These are phyloP conservation scores for Pistacia atlantica DNA, from an alignment of 345 rosid species.

Conservation along the genomic window DNA sequence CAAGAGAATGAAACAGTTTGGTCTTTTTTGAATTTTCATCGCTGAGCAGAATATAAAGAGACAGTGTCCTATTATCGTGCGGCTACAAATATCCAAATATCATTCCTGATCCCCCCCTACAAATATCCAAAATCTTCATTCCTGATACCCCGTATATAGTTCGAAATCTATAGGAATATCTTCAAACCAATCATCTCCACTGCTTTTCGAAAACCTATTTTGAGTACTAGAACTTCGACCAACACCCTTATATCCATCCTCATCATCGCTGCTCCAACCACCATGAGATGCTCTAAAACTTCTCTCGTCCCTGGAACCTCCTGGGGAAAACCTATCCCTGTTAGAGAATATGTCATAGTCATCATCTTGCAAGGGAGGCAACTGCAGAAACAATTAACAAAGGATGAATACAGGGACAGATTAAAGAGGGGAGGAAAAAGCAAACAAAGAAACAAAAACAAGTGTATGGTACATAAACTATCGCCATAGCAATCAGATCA, in stretches of 20 bases:
- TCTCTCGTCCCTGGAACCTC: slow-evolving; percentile 40
- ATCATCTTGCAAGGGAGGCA: slow-evolving; percentile 92
- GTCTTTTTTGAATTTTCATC: no score
- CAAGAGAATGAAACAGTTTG: no score
- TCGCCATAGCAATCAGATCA: not conserved
- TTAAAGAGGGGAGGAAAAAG: not conserved
- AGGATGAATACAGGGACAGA: not conserved
- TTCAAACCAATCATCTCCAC: slow-evolving; percentile 67
- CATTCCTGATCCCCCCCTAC: no score
- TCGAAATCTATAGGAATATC: no score
- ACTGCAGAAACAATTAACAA: slow-evolving; percentile 40
- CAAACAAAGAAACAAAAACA: not conserved
- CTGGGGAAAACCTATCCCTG: slow-evolving; percentile 68
- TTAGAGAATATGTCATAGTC: slow-evolving; percentile 77
- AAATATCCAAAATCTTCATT: no score
- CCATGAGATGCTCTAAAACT: slow-evolving; percentile 54
- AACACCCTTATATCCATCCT: slow-evolving; percentile 49
- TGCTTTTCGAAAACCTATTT: slow-evolving; percentile 49
- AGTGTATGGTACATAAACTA: not conserved
- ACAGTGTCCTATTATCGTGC: no score
- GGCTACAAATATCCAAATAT: no score
- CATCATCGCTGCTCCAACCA: slow-evolving; percentile 66
- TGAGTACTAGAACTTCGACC: slow-evolving; percentile 49
- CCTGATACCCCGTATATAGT: no score
- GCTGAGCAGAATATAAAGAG: no score